phyloP scores from a whole-genome alignment of 129 eudicot species.

The Tanacetum coccineum region DNA sequence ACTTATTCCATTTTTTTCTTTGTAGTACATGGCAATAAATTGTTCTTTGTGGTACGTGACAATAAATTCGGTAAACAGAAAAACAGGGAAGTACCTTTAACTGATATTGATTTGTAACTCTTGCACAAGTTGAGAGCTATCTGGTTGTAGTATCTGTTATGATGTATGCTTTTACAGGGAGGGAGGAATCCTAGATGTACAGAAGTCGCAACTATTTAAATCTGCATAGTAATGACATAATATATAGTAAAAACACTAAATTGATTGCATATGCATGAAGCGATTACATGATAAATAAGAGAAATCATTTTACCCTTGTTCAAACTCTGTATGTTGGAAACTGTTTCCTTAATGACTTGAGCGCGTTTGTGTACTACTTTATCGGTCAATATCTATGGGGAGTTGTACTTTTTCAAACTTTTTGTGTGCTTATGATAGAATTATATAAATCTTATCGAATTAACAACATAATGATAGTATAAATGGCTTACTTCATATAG shows the following conservation, averaged over 20 bases:
- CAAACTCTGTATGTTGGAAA: neutral
- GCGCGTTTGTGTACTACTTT: neutral
- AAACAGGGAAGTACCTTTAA: neutral
- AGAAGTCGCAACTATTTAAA: neutral
- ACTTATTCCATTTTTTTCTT: no score
- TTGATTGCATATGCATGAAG: neutral
- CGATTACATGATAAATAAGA: neutral
- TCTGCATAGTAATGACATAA: slow-evolving; percentile 1
- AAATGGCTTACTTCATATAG: neutral
- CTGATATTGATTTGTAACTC: neutral
- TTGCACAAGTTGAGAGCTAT: slow-evolving; percentile 1
- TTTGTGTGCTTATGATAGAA: neutral
- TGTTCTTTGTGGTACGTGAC: no score
- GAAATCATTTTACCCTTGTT: neutral
- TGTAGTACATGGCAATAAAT: no score
- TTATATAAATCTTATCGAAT: neutral
- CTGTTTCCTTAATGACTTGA: neutral
- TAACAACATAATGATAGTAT: neutral
- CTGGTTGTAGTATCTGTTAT: neutral
- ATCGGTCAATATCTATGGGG: neutral
- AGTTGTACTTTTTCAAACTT: neutral
- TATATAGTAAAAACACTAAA: neutral
- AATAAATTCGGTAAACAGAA: no score
- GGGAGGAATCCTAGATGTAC: neutral
- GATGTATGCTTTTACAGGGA: neutral